Evolutionary conservation across 2,329 filamentous ascomycete species (phyloP), one percentile per base, ranked within the genome.

Genomic region (Phialophora macrospora): DNA sequence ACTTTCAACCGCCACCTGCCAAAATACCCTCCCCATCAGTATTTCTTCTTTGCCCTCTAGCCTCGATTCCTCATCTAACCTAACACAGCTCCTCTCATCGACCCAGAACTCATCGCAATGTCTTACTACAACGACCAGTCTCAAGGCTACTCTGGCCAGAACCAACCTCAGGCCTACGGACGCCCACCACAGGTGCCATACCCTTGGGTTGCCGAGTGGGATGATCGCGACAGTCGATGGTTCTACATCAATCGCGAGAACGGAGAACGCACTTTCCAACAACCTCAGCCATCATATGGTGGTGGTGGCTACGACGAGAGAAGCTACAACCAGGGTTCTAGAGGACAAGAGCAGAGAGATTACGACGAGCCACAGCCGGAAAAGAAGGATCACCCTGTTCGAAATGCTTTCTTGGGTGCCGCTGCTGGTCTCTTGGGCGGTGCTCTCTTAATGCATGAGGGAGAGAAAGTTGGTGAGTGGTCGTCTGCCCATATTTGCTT

Each of bases 231-330:
- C 24, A 68, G 75, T 44, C 76, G 80, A 70, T 82, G 78, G 75
- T 71, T 79, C 72, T 83, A 77, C 73, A 73, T 82, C 67, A 83
- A 83, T 73, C 75, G 79, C 61, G 74, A 81, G 69, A 83, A 76
- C 24, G 80, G 80, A 46, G 76, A 82, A 71, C 75, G 77, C 20
- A 79, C 74, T 52, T 80, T 76, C 68, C 74, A 81, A 32, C 73
- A 74, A 55, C 80, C 80, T 9, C 72, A 68, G 8, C 71, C 73
- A 38, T 71, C 51, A 41, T 66, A 63, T 46, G 56, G 63, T 17
- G 60, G 60, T 12, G 64, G 58, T 2, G 63, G 59, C 12, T 57
- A 63, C 28, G 46, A 57, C 22, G 59, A 51, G n/a, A 8, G 62
- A n/a, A 38, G 59, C 60, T 66, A 67, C 55, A 56, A 63, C 12